Percentiles rank a stretch among this genome's conserved stretches.
Evolutionary conservation across 169 alveolate genomes (phyloP).

Genomic region (Perkinsus chesapeaki): DNA sequence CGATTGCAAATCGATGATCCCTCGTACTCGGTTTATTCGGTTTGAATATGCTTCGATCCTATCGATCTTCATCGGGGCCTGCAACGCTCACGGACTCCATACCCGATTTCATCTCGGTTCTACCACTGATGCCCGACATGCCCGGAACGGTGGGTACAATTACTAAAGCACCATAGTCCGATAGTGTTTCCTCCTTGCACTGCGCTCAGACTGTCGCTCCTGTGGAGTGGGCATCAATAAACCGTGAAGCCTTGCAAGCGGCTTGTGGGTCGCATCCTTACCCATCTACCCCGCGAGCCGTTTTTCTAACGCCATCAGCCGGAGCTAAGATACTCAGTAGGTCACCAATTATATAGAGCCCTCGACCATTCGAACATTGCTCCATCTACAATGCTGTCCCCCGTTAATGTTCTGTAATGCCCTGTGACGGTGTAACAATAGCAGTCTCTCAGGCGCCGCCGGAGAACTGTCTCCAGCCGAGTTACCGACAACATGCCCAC

Average conservation of each 20-base stretch:
- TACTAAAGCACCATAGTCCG: not conserved
- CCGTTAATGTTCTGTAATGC: not conserved
- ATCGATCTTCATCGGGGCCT: not conserved
- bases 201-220: not conserved
- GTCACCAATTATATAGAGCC: not conserved
- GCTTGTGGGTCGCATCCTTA: not conserved
- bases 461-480: not conserved
- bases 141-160: not conserved
- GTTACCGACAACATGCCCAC: not conserved
- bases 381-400: not conserved
- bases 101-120: not conserved
- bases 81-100: not conserved
- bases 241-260: too few relatives aligned
- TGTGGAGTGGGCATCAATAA: not conserved
- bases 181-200: not conserved
- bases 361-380: not conserved
- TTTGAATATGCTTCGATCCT: not conserved
- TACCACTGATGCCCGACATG: not conserved
- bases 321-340: not conserved
- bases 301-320: not conserved
- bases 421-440: too few relatives aligned
- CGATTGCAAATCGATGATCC: not conserved
- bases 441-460: not conserved
- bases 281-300: not conserved
- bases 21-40: too few relatives aligned